Base-by-base conservation (phyloP, 371 early-diverging fungal genomes). In the Apophysomyces elegans region DNA sequence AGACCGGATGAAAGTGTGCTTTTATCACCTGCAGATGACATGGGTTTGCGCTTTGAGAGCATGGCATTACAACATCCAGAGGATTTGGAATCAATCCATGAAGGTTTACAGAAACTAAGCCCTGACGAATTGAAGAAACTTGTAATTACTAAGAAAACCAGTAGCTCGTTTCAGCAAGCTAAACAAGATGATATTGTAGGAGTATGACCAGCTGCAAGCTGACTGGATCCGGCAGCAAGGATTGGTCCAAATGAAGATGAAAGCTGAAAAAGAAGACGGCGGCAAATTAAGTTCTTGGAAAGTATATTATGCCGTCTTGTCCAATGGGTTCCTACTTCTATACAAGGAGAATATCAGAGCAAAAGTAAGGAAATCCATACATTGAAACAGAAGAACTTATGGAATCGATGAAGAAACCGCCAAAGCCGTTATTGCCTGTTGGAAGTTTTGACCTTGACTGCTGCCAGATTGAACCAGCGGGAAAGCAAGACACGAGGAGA, bases 231-330 rank as follows among this genome's bases (percentile, higher is more conserved):
- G 80, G 46, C 74, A 76, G 14, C 72, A 77, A 58, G 78, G 78
- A 4, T 73, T 72, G 56, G 74, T 82, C 36, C 79, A 82, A 50
- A 79, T 82, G 83, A 82, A 82, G 62, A 78, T 81, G 78, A 66
- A 72, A 50, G 76, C 78, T 5, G 79, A 73, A 47, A 81, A 81
- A 45, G 74, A 78, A 45, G 78, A 78, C 46, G 79, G 75, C 21
- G 76, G 77, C 9, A 81, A 82, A 56, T 41, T 82, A 18, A 77
- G 76, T 32, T 82, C 83, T 4, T 82, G 83, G 83, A 82, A 82
- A 59, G 63, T 75, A 11, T 82, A 82, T 56, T 74, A 75, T 70
- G 78, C 73, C 13, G 78, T 79, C 6, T 64, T 82, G 16, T 76
- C 75, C 60, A 70, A 73, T 41, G 83, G 83, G 0, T 82, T 76